These are phyloP conservation scores for Fraxinus dipetala DNA, from an alignment of 305 asterid genomes.

Conservation along the genomic window DNA sequence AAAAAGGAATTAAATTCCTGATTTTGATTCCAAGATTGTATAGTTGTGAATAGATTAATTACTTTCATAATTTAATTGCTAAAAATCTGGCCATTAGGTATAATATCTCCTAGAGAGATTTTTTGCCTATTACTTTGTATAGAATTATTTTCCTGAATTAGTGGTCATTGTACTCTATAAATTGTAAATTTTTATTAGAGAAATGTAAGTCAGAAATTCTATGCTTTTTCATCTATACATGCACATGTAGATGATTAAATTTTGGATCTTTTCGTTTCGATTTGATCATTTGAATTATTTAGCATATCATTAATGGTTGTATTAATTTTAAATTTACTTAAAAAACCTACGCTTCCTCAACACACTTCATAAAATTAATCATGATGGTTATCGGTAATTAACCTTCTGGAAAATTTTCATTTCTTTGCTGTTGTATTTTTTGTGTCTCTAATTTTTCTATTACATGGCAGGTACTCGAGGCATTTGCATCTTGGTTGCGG, in stretches of 20 bases:
- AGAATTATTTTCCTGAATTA: not conserved
- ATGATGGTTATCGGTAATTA: not conserved
- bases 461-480: constrained; percentile 83
- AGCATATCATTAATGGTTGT: constrained; percentile 3
- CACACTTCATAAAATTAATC: constrained; percentile 2
- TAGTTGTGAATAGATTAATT: not conserved
- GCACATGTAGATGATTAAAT: not conserved
- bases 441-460: constrained; percentile 26
- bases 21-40: not conserved
- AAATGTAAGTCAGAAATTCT: not conserved
- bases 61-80: not conserved
- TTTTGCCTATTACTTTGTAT: not conserved
- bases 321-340: constrained; percentile 1
- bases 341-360: not conserved
- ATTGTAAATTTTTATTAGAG: not conserved
- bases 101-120: not conserved
- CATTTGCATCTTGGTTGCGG: constrained; percentile 98
- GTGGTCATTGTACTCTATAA: not conserved
- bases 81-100: not conserved
- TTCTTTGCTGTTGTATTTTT: constrained; percentile 20
- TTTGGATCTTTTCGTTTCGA: constrained; percentile 4
- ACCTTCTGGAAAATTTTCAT: constrained; percentile 16
- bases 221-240: not conserved
- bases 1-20: not conserved
- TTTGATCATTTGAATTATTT: constrained; percentile 19